Percentiles rank a stretch among this genome's conserved stretches.
phyloP scores from a whole-genome alignment of 108 stramenopile genomes.

The Craspedostauros australis region DNA sequence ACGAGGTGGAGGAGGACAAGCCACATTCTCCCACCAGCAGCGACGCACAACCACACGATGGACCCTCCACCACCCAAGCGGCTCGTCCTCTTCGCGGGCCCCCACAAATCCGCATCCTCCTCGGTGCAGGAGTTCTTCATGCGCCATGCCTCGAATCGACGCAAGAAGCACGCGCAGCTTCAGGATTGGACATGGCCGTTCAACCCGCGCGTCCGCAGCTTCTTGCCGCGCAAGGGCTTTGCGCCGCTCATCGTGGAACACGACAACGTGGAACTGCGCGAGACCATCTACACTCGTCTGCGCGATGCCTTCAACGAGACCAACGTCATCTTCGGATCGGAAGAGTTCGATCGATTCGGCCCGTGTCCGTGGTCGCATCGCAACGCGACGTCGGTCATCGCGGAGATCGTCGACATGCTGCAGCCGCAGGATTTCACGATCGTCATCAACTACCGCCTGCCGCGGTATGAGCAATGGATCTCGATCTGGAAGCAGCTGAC shows the following conservation, averaged over 20 bases:
- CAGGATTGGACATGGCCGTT: conserved; percentile 13
- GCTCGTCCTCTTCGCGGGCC: conserved; percentile 21
- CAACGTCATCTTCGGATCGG: conserved; percentile 16
- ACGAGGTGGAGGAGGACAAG: too few species aligned
- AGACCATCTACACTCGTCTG: conserved; percentile 6
- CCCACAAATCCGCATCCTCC: conserved; percentile 18
- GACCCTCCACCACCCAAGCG: too few species aligned
- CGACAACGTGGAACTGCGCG: neutral
- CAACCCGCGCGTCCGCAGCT: conserved; percentile 8
- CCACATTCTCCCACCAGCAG: too few species aligned
- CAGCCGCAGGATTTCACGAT: conserved; percentile 3
- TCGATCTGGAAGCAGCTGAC: conserved; percentile 24
- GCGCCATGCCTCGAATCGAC: conserved; percentile 3
- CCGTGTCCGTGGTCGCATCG: conserved; percentile 10
- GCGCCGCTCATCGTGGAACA: conserved; percentile 11
- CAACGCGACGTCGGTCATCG: conserved; percentile 3
- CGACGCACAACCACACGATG: too few species aligned
- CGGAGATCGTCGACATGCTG: neutral
- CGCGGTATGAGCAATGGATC: conserved; percentile 18
- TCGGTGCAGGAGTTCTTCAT: conserved; percentile 27
- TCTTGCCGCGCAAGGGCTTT: conserved; percentile 17
- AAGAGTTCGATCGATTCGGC: conserved; percentile 21
- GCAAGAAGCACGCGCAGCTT: conserved; percentile 6
- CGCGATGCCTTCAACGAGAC: conserved; percentile 7
- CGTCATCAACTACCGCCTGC: conserved; percentile 16